These are phyloP conservation scores for Zygosaccharomyces kombuchaensis DNA, from an alignment of 805 yeast genomes.

Conservation along the genomic window DNA sequence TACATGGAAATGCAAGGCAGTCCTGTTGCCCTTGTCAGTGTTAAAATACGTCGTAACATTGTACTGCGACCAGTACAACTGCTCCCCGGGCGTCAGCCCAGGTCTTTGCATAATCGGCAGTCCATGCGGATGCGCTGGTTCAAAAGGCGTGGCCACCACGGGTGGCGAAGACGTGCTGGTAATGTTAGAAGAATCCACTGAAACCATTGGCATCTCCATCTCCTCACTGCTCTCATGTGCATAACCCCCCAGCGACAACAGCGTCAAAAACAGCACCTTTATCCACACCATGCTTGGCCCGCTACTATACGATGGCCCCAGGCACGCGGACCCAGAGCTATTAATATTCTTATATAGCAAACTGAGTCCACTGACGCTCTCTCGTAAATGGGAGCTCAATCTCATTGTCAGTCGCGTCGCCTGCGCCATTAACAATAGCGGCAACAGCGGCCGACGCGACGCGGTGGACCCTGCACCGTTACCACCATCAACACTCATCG, in stretches of 20 bases:
- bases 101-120: constrained; percentile 62
- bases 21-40: constrained; percentile 42
- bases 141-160: constrained; percentile 45
- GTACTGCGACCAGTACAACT: constrained; percentile 71
- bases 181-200: constrained; percentile 9
- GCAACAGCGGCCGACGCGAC: constrained; percentile 3
- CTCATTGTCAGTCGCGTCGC: neutral
- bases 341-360: neutral
- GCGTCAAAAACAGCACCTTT: constrained; percentile 2
- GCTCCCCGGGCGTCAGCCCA: constrained; percentile 64
- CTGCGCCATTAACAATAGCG: neutral
- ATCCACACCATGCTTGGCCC: constrained; percentile 4
- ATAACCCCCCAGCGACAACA: neutral
- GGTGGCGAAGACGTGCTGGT: constrained; percentile 11
- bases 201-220: constrained; percentile 18
- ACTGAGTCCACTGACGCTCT: neutral
- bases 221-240: constrained; percentile 41
- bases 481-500: neutral
- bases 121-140: constrained; percentile 54
- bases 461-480: constrained; percentile 2
- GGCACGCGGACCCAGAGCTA: neutral
- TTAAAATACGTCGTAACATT: constrained; percentile 73
- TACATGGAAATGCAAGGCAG: constrained; percentile 54
- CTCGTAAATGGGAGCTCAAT: neutral
- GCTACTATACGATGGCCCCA: neutral